phyloP scores from a whole-genome alignment of 2,329 filamentous ascomycete genomes.

The Alternaria sp. region DNA sequence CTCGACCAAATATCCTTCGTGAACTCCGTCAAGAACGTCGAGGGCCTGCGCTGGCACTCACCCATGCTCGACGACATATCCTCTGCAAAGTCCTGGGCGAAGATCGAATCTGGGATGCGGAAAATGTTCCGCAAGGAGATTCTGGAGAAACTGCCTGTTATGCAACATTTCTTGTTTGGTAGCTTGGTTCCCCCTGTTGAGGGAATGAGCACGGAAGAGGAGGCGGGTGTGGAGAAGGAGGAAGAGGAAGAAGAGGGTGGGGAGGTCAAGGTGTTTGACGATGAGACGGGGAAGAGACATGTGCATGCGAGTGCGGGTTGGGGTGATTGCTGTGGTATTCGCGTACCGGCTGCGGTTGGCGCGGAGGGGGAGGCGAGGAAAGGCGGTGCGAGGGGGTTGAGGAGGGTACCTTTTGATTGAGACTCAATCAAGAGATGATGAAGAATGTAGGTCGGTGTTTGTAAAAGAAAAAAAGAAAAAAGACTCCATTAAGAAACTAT shows the following conservation, averaged over 20 bases:
- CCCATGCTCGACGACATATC: constrained; percentile 99
- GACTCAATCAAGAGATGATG: not conserved
- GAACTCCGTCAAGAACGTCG: constrained; percentile 94
- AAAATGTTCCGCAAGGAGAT: constrained; percentile 97
- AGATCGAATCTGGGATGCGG: constrained; percentile 93
- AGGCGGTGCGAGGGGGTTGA: constrained; percentile 64
- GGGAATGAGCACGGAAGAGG: constrained; percentile 74
- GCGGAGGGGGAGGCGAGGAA: constrained; percentile 90
- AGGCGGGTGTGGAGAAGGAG: constrained; percentile 54
- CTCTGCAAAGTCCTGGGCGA: constrained; percentile 84
- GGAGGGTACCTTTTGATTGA: constrained; percentile 83
- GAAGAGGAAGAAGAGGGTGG: constrained; percentile 52
- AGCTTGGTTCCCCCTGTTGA: constrained; percentile 79
- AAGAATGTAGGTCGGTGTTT: not conserved
- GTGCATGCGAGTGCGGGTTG: constrained; percentile 73
- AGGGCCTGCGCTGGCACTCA: constrained; percentile 92
- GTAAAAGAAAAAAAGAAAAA: not conserved
- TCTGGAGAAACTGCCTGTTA: constrained; percentile 89
- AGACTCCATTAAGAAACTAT: not conserved
- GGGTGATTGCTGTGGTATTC: constrained; percentile 98
- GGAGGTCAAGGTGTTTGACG: constrained; percentile 64
- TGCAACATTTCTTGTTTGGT: constrained; percentile 98
- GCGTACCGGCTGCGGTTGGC: constrained; percentile 91
- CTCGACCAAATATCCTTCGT: constrained; percentile 93
- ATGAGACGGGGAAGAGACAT: constrained; percentile 71